Base-by-base conservation (phyloP, 768 basidiomycete genomes). In the Amylocystis lapponica region DNA sequence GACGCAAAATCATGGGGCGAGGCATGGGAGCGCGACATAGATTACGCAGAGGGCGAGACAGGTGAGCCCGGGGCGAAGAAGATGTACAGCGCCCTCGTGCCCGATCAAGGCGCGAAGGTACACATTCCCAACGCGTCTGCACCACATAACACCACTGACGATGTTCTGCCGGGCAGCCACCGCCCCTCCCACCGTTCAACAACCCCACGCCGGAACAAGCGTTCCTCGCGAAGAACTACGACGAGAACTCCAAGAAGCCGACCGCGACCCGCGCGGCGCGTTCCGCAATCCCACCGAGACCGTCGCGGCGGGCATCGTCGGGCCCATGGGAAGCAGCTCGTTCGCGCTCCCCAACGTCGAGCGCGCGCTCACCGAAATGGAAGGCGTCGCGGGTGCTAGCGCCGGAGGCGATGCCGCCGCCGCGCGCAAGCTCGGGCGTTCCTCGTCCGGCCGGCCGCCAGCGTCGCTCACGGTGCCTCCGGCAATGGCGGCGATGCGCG, bases 211-310 rank as follows among this genome's bases (percentile, higher is more conserved):
- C 86, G 20, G 95, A 98, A 58, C 93, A 97, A 65, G 72, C 79
- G 0, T 98, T 97, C 75, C 81, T 98, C 10, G 75, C 83, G 2
- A 83, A 85, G 57, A 86, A 98, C 56, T 91, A 92, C 63, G 93
- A 95, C 62, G 81, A 90, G 57, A 87, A 95, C 49, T 76, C 86
- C 30, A 90, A 89, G 65, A 94, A 93, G 54, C 75, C 87, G 88
- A 92, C 53, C 78, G 87, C 42, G 93, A 97, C 66, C 91, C 92
- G 17, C 83, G 91, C 26, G 81, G 81, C 13, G 79, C 85, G 3
- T 96, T 96, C 76, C 76, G 86, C 43, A 86, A 86, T 45, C 83
- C 83, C 1, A 66, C 75, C 33, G 86, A 87, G 43, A 65, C 73
- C 0, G 65, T 73, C 4, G 61, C 75, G 3, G 76, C 83, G 1